Evolutionary conservation across 2,329 filamentous ascomycete genomes (phyloP).

Genomic region (Epichloe baconii): DNA sequence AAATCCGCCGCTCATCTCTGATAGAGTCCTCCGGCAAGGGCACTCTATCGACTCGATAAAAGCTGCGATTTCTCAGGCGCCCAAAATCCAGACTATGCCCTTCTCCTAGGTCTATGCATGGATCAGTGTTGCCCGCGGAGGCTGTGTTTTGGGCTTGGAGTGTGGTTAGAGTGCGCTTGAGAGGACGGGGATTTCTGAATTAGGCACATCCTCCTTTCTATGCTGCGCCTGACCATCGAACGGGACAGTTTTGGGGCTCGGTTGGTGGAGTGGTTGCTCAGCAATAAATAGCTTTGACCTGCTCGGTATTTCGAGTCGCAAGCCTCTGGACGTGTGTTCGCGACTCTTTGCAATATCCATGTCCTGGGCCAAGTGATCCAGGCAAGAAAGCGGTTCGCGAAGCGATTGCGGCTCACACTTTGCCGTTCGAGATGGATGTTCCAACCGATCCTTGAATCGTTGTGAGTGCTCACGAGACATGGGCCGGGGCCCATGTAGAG

Average conservation of each 20-base stretch:
- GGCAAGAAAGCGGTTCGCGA: neutral
- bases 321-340: neutral
- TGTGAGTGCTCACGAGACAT: neutral
- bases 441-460: neutral
- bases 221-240: neutral
- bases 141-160: neutral
- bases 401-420: neutral
- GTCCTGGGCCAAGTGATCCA: neutral
- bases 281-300: neutral
- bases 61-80: neutral
- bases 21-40: neutral
- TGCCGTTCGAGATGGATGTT: neutral
- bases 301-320: neutral
- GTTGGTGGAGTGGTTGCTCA: neutral
- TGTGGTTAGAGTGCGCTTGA: neutral
- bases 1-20: neutral
- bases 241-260: neutral
- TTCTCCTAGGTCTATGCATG: neutral
- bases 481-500: neutral
- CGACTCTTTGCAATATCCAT: neutral
- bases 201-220: neutral
- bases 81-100: neutral
- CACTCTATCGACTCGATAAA: neutral
- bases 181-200: neutral
- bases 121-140: neutral